These are phyloP conservation scores for Keithomyces neogunnii DNA, from an alignment of 2,329 filamentous ascomycete genomes.

Conservation along the genomic window DNA sequence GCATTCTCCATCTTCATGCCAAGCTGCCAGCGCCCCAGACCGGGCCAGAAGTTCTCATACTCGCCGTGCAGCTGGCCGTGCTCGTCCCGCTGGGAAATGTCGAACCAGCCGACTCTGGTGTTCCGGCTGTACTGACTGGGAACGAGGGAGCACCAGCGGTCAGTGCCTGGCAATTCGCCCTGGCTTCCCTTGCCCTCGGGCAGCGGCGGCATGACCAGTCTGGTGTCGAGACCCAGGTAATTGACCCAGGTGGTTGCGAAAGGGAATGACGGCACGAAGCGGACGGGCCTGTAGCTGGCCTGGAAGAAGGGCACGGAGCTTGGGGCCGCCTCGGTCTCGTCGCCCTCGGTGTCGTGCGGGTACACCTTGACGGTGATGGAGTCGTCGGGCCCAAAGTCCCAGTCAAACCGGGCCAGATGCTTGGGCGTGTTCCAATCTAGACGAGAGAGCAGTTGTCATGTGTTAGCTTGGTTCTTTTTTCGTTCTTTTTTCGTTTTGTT, in stretches of 20 bases:
- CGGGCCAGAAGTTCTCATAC: conserved; percentile 39
- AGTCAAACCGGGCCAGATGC: conserved; percentile 43
- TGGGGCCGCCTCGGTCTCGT: conserved; percentile 22
- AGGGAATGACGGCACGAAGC: conserved; percentile 35
- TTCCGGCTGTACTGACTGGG: conserved; percentile 21
- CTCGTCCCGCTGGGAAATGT: conserved; percentile 31
- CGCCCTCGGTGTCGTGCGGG: conserved; percentile 29
- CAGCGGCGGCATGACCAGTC: conserved; percentile 40
- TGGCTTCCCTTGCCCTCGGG: conserved; percentile 24
- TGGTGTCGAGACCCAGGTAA: conserved; percentile 32
- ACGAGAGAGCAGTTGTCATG: not conserved
- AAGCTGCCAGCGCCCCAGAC: conserved; percentile 34
- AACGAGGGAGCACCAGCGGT: conserved; percentile 33
- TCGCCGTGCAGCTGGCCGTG: conserved; percentile 11
- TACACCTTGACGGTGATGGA: conserved; percentile 34
- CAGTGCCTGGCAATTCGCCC: conserved; percentile 36
- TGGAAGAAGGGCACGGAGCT: conserved; percentile 34
- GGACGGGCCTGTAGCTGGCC: conserved; percentile 32
- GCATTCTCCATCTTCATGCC: conserved; percentile 30
- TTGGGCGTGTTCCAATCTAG: conserved; percentile 49
- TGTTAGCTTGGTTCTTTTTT: not conserved
- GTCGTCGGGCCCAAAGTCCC: conserved; percentile 26
- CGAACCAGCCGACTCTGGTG: conserved; percentile 37
- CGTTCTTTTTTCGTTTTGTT: no score
- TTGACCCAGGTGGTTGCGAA: conserved; percentile 28